These are phyloP conservation scores for Urtica urens DNA, from an alignment of 306 rosid genomes.

Conservation along the genomic window DNA sequence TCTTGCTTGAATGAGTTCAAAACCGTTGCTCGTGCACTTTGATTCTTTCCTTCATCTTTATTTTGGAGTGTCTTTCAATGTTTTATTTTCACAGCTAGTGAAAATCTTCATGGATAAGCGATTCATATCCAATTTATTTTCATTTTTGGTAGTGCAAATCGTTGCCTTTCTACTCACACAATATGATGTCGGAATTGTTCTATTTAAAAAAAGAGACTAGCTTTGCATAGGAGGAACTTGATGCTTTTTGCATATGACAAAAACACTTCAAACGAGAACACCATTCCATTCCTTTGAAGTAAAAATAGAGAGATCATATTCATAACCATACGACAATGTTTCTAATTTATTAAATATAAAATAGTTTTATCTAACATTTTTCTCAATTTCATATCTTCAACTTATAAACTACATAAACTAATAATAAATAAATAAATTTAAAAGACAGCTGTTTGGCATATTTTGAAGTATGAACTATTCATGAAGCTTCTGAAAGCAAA, in stretches of 20 bases:
- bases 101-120: too few relatives aligned
- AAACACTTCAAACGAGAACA: too few relatives aligned
- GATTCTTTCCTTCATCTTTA: slow-evolving; percentile 8
- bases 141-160: too few relatives aligned
- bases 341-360: too few relatives aligned
- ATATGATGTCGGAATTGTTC: too few relatives aligned
- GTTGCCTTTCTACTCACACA: too few relatives aligned
- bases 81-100: slow-evolving; percentile 31
- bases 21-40: slow-evolving; percentile 57
- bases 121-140: too few relatives aligned
- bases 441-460: slow-evolving; percentile 1
- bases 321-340: background rate
- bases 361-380: background rate
- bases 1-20: slow-evolving; percentile 86
- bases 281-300: background rate
- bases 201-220: background rate
- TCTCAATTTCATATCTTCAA: background rate
- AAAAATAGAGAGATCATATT: background rate
- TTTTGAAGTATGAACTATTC: background rate
- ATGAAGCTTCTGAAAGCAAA: background rate
- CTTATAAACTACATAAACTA: background rate
- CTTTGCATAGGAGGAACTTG: slow-evolving; percentile 1
- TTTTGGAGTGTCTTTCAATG: background rate
- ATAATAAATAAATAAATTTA: background rate
- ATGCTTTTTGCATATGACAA: slow-evolving; percentile 1